Evolutionary conservation across 2,329 filamentous ascomycete genomes (phyloP), one percentile per base, ranked within the genome.

Genomic region (Paraphoma sp.): DNA sequence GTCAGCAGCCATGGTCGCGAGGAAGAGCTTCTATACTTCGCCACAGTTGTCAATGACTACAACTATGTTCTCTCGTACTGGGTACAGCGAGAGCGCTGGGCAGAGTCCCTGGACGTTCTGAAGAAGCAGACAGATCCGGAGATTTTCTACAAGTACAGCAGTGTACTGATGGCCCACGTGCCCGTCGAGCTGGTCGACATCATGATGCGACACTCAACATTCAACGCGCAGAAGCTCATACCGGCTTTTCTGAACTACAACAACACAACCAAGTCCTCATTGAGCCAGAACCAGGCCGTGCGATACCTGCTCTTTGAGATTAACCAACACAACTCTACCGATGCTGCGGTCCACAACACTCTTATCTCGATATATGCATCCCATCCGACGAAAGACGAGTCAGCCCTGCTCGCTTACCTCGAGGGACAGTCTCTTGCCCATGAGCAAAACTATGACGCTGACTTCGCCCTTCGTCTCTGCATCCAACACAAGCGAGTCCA

Each of bases 11-110:
- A 99, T 73, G 95, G 94, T 14, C 86, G 95, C 54, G 95, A 99
- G 78, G 89, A 94, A 65, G 95, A 99, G 75, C 82, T 99, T 2
- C 83, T 99, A 0, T 95, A 89, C 78, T 99, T 93, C 78, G 95
- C 95, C 17, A 95, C 90, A 56, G 87, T 90, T 6, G 84, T 96
- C 45, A 90, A 94, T 68, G 95, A 99, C 76, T 93, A 95, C 79
- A 92, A 96, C 74, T 99, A 96, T 71, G 93, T 98, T 18, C 81
- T 99, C 12, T 91, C 92, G 9, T 99, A 99, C 77, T 99, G 95
- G 95, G 90, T 98, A 16, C 95, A 98, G 77, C 86, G 94, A 57
- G 95, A 98, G 78, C 87, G 91, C 67, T 99, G 95, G 95, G 79
- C 82, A 4, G 93, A 97, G 68, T 92, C 93, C 2, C 82, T 99